A percentile compares a stretch with the other conserved stretches of the same genome.
These are phyloP conservation scores for Scheffersomyces segobiensis DNA, from an alignment of 1,139 yeast species.

Conservation along the genomic window DNA sequence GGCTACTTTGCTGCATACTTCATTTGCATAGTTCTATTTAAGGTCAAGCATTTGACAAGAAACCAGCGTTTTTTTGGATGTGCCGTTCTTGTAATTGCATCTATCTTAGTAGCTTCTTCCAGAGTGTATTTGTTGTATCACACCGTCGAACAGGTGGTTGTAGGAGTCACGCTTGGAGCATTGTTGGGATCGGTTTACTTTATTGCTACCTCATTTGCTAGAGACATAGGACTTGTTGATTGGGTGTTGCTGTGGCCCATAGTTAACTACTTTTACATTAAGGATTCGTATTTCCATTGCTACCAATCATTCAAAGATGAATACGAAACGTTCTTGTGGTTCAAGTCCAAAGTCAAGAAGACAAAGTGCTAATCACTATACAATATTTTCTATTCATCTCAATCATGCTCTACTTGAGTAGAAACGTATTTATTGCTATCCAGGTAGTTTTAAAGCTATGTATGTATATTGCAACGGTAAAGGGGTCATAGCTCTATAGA, in stretches of 20 bases:
- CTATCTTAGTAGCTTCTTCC: constrained; percentile 64
- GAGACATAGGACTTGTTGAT: constrained; percentile 63
- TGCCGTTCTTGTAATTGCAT: constrained; percentile 23
- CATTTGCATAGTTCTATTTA: constrained; percentile 39
- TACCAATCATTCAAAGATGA: constrained; percentile 43
- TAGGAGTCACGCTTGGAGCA: constrained; percentile 69
- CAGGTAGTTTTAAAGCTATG: background rate
- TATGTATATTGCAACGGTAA: background rate
- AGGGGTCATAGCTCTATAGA: background rate
- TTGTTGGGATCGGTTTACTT: constrained; percentile 62
- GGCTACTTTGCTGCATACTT: constrained; percentile 77
- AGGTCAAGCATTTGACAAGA: constrained; percentile 22
- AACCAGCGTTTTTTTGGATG: constrained; percentile 24
- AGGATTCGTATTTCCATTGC: constrained; percentile 55
- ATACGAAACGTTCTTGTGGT: constrained; percentile 19
- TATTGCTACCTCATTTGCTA: constrained; percentile 46
- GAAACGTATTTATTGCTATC: background rate
- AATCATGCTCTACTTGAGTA: background rate
- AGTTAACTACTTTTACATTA: constrained; percentile 47
- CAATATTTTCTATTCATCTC: background rate
- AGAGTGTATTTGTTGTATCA: constrained; percentile 83
- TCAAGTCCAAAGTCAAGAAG: constrained; percentile 1
- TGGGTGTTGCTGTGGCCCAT: constrained; percentile 56
- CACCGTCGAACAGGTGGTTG: constrained; percentile 66
- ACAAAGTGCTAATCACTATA: background rate